Evolutionary conservation across 2,329 filamentous ascomycete genomes (phyloP).

Genomic region (Helicocarpus griseus): DNA sequence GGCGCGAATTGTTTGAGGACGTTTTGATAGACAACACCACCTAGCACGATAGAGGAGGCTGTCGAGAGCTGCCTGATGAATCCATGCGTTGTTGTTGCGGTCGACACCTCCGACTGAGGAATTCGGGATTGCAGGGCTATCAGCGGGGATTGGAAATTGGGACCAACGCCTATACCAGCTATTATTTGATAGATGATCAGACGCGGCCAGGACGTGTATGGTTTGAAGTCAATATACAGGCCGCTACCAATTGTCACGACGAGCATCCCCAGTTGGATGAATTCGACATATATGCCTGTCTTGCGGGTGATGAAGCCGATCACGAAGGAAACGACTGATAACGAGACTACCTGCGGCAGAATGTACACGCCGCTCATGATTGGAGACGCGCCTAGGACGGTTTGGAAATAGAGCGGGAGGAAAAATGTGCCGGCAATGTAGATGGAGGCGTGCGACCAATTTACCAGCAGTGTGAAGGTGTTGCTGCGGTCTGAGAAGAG

Average conservation of each 20-base stretch:
- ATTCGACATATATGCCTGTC: slow-evolving; percentile 55
- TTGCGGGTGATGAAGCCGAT: slow-evolving; percentile 64
- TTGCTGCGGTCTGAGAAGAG: slow-evolving; percentile 61
- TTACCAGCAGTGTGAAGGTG: slow-evolving; percentile 53
- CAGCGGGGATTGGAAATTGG: slow-evolving; percentile 54
- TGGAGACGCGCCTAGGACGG: slow-evolving; percentile 57
- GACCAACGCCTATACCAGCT: slow-evolving; percentile 51
- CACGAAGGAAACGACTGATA: slow-evolving; percentile 53
- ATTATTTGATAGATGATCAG: slow-evolving; percentile 49
- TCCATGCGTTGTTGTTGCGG: slow-evolving; percentile 52
- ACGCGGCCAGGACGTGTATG: slow-evolving; percentile 43
- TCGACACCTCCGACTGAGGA: slow-evolving; percentile 49
- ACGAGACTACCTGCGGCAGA: slow-evolving; percentile 58
- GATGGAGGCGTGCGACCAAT: slow-evolving; percentile 64
- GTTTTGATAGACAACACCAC: slow-evolving; percentile 41
- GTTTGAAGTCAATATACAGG: slow-evolving; percentile 49
- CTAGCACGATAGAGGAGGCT: slow-evolving; percentile 49
- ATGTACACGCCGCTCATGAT: slow-evolving; percentile 66
- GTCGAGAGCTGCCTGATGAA: slow-evolving; percentile 52
- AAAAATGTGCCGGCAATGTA: slow-evolving; percentile 75
- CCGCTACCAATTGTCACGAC: slow-evolving; percentile 58
- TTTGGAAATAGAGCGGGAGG: slow-evolving; percentile 77
- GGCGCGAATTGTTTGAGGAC: slow-evolving; percentile 17
- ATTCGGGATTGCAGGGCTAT: slow-evolving; percentile 57
- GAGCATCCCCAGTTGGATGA: slow-evolving; percentile 50